A percentile compares a stretch with the other conserved stretches of the same genome.
phyloP scores from a whole-genome alignment of 192 early-diverging fungal genomes.

The Coemansia sp. region DNA sequence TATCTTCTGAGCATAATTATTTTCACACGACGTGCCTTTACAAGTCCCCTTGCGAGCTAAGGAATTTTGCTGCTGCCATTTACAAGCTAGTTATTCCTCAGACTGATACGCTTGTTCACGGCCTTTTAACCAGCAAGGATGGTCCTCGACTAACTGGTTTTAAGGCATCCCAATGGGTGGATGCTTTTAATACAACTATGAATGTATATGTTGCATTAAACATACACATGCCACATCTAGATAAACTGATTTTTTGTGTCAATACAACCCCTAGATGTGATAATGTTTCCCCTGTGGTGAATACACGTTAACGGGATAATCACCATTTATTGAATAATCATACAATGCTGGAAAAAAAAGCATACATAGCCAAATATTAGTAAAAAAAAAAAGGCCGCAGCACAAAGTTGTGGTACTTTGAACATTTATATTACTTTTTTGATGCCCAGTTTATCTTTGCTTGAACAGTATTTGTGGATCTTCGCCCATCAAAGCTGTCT shows the following conservation, averaged over 20 bases:
- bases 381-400: too few species aligned
- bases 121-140: background rate
- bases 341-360: background rate
- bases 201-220: background rate
- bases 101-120: background rate
- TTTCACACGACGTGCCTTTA: background rate
- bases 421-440: slow-evolving; percentile 10
- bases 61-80: background rate
- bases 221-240: background rate
- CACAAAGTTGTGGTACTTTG: background rate
- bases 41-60: background rate
- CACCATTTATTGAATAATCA: background rate
- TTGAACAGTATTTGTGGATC: slow-evolving; percentile 3
- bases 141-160: background rate
- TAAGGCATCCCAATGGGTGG: background rate
- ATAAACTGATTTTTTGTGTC: background rate
- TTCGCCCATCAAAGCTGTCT: background rate
- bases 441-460: slow-evolving; percentile 38
- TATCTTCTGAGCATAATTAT: background rate
- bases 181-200: background rate
- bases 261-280: background rate
- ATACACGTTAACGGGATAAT: too few species aligned
- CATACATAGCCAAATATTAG: background rate
- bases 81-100: background rate
- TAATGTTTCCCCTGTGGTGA: background rate